Conservation (phyloP, 148 eudicot genomes). For the Chenopodium berlandieri region DNA sequence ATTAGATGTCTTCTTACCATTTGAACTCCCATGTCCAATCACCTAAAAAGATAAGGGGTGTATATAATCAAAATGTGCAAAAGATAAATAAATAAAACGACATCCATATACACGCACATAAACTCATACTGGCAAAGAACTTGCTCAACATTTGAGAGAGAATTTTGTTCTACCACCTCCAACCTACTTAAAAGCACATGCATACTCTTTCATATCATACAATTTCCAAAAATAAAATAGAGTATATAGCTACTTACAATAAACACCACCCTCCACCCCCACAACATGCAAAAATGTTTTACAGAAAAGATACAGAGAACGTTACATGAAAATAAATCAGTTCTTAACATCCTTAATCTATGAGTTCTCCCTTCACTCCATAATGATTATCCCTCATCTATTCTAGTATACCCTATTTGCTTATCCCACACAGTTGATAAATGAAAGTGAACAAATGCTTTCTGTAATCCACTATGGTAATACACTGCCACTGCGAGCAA, state of each 20-base stretch:
- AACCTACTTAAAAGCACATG: background rate
- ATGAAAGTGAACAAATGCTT: background rate
- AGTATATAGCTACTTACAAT: no score
- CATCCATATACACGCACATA: background rate
- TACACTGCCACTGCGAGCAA: background rate
- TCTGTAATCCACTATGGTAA: background rate
- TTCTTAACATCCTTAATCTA: background rate
- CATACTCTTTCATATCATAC: background rate
- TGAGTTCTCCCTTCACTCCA: background rate
- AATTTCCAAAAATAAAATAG: no score
- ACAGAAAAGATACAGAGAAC: background rate
- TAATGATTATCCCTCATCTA: background rate
- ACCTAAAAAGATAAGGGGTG: slow-evolving; percentile 36
- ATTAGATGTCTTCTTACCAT: slow-evolving; percentile 38
- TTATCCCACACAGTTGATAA: background rate
- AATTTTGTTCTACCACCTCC: background rate
- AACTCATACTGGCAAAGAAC: background rate
- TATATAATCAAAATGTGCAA: slow-evolving; percentile 3
- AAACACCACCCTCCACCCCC: no score
- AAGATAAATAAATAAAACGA: background rate
- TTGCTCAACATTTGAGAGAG: background rate
- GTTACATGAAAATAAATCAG: background rate
- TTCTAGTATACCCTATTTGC: background rate
- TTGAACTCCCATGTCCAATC: slow-evolving; percentile 42
- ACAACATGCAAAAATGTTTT: no score